These are phyloP conservation scores for Spirogloea muscicola DNA, from an alignment of 139 green algal genomes.

Conservation along the genomic window DNA sequence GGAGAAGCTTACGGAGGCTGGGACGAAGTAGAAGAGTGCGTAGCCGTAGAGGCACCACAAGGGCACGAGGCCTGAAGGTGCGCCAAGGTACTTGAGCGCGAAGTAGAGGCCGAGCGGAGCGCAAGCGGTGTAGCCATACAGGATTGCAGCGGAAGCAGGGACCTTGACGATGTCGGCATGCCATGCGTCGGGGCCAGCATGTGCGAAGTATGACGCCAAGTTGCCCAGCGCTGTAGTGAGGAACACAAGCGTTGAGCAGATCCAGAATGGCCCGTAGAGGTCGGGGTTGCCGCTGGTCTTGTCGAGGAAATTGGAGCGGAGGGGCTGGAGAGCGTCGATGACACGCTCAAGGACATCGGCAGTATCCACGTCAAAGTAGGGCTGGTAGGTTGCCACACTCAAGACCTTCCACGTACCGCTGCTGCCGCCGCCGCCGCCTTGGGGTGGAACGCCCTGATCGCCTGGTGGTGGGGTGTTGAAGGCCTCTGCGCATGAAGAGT, in stretches of 20 bases:
- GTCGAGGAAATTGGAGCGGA: constrained; percentile 33
- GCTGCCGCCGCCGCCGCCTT: background rate
- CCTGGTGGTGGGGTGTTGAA: too few species aligned
- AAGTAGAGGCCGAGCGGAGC: constrained; percentile 48
- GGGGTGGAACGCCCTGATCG: too few species aligned
- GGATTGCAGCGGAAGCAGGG: constrained; percentile 30
- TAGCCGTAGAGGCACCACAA: constrained; percentile 57
- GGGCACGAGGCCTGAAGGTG: constrained; percentile 15
- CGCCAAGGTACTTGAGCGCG: constrained; percentile 36
- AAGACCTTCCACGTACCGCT: constrained; percentile 14
- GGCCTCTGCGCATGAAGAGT: too few species aligned
- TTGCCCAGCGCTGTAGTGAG: constrained; percentile 41
- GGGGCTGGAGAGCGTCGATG: constrained; percentile 32
- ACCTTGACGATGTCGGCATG: constrained; percentile 54
- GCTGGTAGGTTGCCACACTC: constrained; percentile 28
- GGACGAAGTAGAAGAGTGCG: constrained; percentile 53
- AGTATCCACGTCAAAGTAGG: constrained; percentile 50
- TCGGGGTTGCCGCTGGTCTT: constrained; percentile 40
- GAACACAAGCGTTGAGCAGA: constrained; percentile 57
- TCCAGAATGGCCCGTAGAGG: constrained; percentile 59
- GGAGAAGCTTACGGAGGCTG: constrained; percentile 41
- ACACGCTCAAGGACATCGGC: constrained; percentile 38
- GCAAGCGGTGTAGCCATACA: constrained; percentile 53
- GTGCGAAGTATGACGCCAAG: constrained; percentile 45
- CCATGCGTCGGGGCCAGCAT: constrained; percentile 32